Evolutionary conservation across 352 stramenopile genomes (phyloP).

Genomic region (Globisporangium nodosum): DNA sequence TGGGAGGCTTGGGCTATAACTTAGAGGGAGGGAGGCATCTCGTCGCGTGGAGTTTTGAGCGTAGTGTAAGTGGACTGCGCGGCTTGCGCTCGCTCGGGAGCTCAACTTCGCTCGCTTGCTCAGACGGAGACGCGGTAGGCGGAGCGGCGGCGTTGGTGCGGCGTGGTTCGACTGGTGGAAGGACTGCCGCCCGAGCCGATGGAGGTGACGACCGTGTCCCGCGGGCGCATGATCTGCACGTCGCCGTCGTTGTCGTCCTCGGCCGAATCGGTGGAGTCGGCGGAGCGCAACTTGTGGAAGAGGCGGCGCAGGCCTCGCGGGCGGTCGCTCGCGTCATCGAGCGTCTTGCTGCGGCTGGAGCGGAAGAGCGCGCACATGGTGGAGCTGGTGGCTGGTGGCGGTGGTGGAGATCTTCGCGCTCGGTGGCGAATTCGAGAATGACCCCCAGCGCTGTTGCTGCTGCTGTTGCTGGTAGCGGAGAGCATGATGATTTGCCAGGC

Average conservation of each 20-base stretch:
- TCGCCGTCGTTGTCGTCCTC: slow-evolving; percentile 10
- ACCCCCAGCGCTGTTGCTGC: too few species aligned
- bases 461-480: too few species aligned
- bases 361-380: slow-evolving; percentile 32
- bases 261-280: neutral
- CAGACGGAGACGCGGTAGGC: neutral
- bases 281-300: slow-evolving; percentile 9
- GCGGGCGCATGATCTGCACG: slow-evolving; percentile 30
- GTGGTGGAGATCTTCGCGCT: neutral
- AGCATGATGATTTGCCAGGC: too few species aligned
- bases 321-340: neutral
- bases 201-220: slow-evolving; percentile 31
- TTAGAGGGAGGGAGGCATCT: too few species aligned
- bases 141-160: neutral
- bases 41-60: too few species aligned
- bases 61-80: too few species aligned
- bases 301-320: slow-evolving; percentile 20
- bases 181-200: slow-evolving; percentile 5
- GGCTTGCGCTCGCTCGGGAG: too few species aligned
- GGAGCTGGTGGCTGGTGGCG: too few species aligned
- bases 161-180: neutral
- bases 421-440: slow-evolving; percentile 3
- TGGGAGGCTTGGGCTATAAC: too few species aligned
- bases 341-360: slow-evolving; percentile 3
- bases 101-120: neutral